Conservation (phyloP, 257 asterid genomes). For the Eucommia ulmoides region DNA sequence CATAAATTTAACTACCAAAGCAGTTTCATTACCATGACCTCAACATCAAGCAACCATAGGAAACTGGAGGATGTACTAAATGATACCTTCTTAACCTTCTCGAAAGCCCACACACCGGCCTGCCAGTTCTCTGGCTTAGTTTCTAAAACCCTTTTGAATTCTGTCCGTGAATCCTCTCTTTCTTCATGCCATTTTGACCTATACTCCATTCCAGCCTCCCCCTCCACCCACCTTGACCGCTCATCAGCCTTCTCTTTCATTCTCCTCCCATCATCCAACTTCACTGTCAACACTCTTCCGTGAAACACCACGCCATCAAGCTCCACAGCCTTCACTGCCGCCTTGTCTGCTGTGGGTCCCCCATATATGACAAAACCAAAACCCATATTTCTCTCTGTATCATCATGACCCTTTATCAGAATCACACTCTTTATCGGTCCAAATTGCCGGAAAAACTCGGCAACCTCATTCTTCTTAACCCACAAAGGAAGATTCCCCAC, state of each 20-base stretch:
- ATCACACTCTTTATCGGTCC: slow-evolving; percentile 80
- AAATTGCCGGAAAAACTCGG: slow-evolving; percentile 90
- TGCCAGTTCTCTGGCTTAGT: slow-evolving; percentile 92
- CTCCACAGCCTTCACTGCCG: slow-evolving; percentile 91
- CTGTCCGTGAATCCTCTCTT: slow-evolving; percentile 65
- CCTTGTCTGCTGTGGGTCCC: slow-evolving; percentile 62
- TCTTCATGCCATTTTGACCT: slow-evolving; percentile 89
- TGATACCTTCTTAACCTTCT: slow-evolving; percentile 80
- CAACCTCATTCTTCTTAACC: slow-evolving; percentile 68
- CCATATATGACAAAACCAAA: slow-evolving; percentile 83
- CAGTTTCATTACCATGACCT: neutral
- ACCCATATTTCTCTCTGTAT: slow-evolving; percentile 79
- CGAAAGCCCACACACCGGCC: slow-evolving; percentile 71
- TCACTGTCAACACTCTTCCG: slow-evolving; percentile 81
- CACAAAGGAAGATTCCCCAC: slow-evolving; percentile 86
- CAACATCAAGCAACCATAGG: slow-evolving; percentile 2
- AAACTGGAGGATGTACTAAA: neutral
- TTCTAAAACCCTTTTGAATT: slow-evolving; percentile 63
- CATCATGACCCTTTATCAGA: slow-evolving; percentile 71
- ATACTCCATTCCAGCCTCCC: slow-evolving; percentile 29
- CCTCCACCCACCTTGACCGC: slow-evolving; percentile 48
- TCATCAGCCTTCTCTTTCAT: slow-evolving; percentile 29
- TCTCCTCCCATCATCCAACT: slow-evolving; percentile 86
- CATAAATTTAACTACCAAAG: neutral
- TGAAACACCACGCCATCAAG: slow-evolving; percentile 95